A percentile compares a stretch with the other conserved stretches of the same genome.
Evolutionary conservation across 805 yeast species (phyloP).

Genomic region (Pichia occidentalis): DNA sequence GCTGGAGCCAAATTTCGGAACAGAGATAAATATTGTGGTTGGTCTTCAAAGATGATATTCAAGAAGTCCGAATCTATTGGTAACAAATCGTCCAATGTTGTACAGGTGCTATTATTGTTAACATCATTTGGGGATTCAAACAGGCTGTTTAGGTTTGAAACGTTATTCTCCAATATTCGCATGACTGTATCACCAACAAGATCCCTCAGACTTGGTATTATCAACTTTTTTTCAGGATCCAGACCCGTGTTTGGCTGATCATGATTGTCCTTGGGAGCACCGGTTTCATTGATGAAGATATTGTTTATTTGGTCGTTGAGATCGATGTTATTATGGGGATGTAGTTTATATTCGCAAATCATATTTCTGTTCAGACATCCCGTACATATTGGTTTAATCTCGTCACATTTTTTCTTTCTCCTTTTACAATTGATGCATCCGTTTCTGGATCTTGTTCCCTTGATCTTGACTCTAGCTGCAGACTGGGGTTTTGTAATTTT

Average conservation of each 20-base stretch:
- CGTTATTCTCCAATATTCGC: conserved; percentile 12
- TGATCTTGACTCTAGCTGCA: background rate
- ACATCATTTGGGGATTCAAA: conserved; percentile 1
- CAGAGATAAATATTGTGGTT: conserved; percentile 13
- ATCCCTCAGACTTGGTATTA: conserved; percentile 10
- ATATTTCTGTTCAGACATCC: conserved; percentile 23
- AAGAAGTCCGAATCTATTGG: conserved; percentile 13
- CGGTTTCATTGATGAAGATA: no score
- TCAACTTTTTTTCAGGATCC: conserved; percentile 3
- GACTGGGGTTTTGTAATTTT: no score
- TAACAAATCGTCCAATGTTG: conserved; percentile 9
- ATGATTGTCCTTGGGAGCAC: background rate
- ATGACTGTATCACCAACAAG: conserved; percentile 15
- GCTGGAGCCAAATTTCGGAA: conserved; percentile 7
- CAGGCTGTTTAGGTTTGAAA: conserved; percentile 8
- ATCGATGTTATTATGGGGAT: background rate
- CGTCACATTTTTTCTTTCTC: conserved; percentile 29
- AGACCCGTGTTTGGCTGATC: background rate
- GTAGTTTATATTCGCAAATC: conserved; percentile 17
- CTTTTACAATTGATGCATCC: conserved; percentile 26
- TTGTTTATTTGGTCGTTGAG: background rate
- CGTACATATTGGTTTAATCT: conserved; percentile 23
- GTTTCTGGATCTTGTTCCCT: conserved; percentile 18
- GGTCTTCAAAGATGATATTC: conserved; percentile 11
- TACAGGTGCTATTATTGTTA: background rate